Evolutionary conservation across 306 rosid genomes (phyloP), one percentile per base, ranked within the genome.

Genomic region (Prunus padus): DNA sequence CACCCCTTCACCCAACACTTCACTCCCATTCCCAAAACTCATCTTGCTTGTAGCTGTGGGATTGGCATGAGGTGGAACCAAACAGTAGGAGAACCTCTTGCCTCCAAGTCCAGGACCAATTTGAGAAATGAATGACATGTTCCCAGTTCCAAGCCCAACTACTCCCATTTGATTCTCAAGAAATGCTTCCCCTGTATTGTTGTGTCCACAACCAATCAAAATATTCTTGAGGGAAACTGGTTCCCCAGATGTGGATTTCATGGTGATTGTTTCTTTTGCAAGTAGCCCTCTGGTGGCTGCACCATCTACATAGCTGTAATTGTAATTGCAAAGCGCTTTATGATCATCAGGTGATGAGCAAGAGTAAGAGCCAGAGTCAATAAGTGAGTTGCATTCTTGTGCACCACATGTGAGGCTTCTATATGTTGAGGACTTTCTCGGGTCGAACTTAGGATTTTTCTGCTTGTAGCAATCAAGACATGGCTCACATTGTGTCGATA

Each of bases 401-500:
- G 86, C 81, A 55, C 61, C 80, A 42, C 89, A 89, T 52, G 90
- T 71, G 50, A 86, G 62, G 37, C 71, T 72, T 44, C 16, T 76
- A 55, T 77, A 87, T 37, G 81, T 87, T 49, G 81, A 26, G 4
- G 95, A 87, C 11, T 67, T 77, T 30, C 47, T 30, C 33, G 90
- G 92, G 55, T 87, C 77, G 75, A 82, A 89, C 79, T 75, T 76
- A 4, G 84, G 86, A 37, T 52, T 65, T 59, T 42, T 84, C 60
- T 84, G 90, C 57, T 67, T 75, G 19, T 76, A 89, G 30, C 90
- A 87, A 45, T 30, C 10, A 0, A 44, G 0, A n/a, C 87, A 89
- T 2, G 95, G 90, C 6, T 59, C 2, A 26, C 95, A 89, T 19
- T 89, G 94, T 33, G 85, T 69, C 95, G 92, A 89, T 4, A 84